Evolutionary conservation across 2,329 filamentous ascomycete species (phyloP).

Genomic region (Penicillium sumatraense): DNA sequence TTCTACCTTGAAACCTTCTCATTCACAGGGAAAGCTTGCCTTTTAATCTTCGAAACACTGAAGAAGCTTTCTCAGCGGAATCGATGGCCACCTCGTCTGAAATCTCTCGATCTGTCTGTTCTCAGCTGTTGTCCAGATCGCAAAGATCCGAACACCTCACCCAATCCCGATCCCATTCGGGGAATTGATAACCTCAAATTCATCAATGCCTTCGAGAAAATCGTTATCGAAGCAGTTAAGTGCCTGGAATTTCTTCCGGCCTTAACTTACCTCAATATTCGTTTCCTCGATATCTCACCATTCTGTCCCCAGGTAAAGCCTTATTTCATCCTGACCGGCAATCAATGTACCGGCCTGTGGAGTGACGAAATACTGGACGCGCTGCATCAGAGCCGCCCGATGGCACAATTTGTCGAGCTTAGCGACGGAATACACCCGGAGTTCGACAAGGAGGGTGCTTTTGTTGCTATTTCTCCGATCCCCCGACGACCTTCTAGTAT

Average conservation of each 20-base stretch:
- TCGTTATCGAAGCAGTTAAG: slow-evolving; percentile 67
- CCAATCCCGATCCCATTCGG: neutral
- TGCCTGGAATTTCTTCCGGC: slow-evolving; percentile 62
- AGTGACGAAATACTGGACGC: slow-evolving; percentile 68
- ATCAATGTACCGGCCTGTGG: slow-evolving; percentile 72
- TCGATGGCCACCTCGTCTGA: slow-evolving; percentile 53
- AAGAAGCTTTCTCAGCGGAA: slow-evolving; percentile 55
- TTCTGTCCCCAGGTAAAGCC: slow-evolving; percentile 73
- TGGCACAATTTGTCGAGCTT: slow-evolving; percentile 64
- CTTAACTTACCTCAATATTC: slow-evolving; percentile 70
- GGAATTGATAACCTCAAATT: slow-evolving; percentile 71
- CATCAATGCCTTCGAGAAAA: slow-evolving; percentile 70
- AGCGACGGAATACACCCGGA: slow-evolving; percentile 64
- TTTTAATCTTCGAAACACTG: slow-evolving; percentile 67
- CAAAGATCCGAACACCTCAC: slow-evolving; percentile 56
- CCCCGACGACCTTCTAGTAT: neutral
- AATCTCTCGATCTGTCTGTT: slow-evolving; percentile 72
- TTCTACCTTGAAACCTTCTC: slow-evolving; percentile 69
- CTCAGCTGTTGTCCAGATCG: slow-evolving; percentile 73
- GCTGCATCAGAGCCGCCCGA: slow-evolving; percentile 63
- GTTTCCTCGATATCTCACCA: slow-evolving; percentile 76
- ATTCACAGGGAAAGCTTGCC: slow-evolving; percentile 74
- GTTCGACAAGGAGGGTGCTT: slow-evolving; percentile 14
- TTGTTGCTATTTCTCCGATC: neutral
- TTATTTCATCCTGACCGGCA: slow-evolving; percentile 68